A percentile compares a stretch with the other conserved stretches of the same genome.
These are phyloP conservation scores for Lactifluus pinguis DNA, from an alignment of 768 basidiomycete species.

Conservation along the genomic window DNA sequence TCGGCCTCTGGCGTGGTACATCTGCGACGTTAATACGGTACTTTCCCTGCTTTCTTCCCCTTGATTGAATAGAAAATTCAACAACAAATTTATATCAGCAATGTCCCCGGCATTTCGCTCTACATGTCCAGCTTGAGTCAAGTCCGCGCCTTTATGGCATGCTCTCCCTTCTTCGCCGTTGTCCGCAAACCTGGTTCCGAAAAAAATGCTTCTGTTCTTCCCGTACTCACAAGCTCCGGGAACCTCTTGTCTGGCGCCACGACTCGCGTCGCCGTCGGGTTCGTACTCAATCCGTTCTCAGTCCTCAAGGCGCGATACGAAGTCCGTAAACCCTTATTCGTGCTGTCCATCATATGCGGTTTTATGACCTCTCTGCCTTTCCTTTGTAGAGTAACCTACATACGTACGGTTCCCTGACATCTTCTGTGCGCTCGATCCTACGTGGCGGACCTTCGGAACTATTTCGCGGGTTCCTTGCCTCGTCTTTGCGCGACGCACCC, in stretches of 20 bases:
- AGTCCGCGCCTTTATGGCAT: slow-evolving; percentile 68
- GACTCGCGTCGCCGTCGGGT: slow-evolving; percentile 70
- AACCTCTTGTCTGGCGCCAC: slow-evolving; percentile 84
- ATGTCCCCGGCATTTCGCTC: slow-evolving; percentile 86
- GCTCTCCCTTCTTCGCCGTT: slow-evolving; percentile 56
- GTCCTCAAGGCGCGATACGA: slow-evolving; percentile 90
- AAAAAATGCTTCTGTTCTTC: slow-evolving; percentile 45
- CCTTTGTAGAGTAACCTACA: slow-evolving; percentile 62
- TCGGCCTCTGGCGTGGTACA: slow-evolving; percentile 86
- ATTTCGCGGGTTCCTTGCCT: slow-evolving; percentile 78
- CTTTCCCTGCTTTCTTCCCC: not conserved
- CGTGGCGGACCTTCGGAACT: slow-evolving; percentile 74
- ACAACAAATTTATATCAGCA: slow-evolving; percentile 38
- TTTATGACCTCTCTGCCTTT: not conserved
- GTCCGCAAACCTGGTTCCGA: slow-evolving; percentile 13
- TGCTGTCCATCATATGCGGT: not conserved
- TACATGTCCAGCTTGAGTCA: slow-evolving; percentile 86
- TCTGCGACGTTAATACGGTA: slow-evolving; percentile 68
- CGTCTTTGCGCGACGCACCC: slow-evolving; percentile 88
- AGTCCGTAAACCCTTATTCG: slow-evolving; percentile 35
- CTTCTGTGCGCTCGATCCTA: slow-evolving; percentile 49
- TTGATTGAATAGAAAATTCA: not conserved
- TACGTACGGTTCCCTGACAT: slow-evolving; percentile 51
- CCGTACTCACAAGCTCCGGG: slow-evolving; percentile 62
- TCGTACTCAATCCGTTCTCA: slow-evolving; percentile 82